These are phyloP conservation scores for Starmera dryadoides DNA, from an alignment of 805 yeast species.

Conservation along the genomic window DNA sequence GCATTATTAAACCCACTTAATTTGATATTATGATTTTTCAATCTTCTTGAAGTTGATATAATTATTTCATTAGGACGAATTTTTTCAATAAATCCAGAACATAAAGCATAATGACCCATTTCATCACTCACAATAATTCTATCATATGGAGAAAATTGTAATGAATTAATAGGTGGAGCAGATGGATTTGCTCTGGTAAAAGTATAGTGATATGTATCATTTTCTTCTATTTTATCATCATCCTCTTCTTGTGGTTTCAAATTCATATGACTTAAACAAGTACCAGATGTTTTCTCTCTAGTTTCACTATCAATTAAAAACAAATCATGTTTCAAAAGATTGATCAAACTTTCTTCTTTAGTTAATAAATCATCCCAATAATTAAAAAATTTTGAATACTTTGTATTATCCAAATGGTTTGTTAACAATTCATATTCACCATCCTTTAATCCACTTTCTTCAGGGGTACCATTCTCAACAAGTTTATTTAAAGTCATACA, in stretches of 20 bases:
- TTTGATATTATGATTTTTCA: slow-evolving; percentile 29
- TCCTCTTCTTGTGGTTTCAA: slow-evolving; percentile 25
- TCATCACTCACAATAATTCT: slow-evolving; percentile 74
- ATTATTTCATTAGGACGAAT: slow-evolving; percentile 36
- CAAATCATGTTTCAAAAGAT: slow-evolving; percentile 49
- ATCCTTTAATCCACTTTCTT: slow-evolving; percentile 42
- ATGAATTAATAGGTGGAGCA: slow-evolving; percentile 17
- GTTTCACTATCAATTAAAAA: slow-evolving; percentile 45
- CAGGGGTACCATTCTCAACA: slow-evolving; percentile 50
- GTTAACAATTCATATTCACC: slow-evolving; percentile 44
- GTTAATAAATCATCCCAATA: slow-evolving; percentile 72
- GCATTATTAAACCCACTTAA: slow-evolving; percentile 32
- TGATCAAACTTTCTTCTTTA: slow-evolving; percentile 60
- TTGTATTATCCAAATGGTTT: slow-evolving; percentile 35
- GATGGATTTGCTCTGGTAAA: slow-evolving; percentile 32
- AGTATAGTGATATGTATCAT: slow-evolving; percentile 34
- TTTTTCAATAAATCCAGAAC: slow-evolving; percentile 48
- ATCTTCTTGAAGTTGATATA: slow-evolving; percentile 46
- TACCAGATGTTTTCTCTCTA: slow-evolving; percentile 56
- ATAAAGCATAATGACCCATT: slow-evolving; percentile 65
- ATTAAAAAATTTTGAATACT: slow-evolving; percentile 48
- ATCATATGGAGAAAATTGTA: slow-evolving; percentile 55
- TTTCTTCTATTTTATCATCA: slow-evolving; percentile 13
- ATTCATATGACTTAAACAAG: slow-evolving; percentile 45
- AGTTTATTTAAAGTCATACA: slow-evolving; percentile 65